Percentiles rank a stretch among this genome's conserved stretches.
phyloP scores from a whole-genome alignment of 83 land plant species.

The Diphasiastrum complanatum region DNA sequence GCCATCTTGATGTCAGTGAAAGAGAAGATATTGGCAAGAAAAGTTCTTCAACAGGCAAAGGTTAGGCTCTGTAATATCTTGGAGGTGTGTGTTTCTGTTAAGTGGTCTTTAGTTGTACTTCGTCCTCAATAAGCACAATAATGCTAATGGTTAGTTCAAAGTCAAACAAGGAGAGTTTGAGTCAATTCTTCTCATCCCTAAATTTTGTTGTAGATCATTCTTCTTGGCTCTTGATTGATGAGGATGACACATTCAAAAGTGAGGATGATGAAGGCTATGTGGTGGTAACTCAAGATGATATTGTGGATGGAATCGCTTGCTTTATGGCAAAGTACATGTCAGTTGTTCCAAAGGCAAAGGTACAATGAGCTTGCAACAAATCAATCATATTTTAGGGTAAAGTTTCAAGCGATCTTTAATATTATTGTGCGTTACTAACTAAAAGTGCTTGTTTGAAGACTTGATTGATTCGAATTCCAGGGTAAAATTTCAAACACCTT shows the following conservation, averaged over 20 bases:
- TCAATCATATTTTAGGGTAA: too few relatives aligned
- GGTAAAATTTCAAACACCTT: too few relatives aligned
- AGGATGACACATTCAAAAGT: conserved; percentile 46
- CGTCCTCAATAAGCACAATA: too few relatives aligned
- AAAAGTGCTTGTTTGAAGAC: too few relatives aligned
- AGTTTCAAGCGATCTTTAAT: too few relatives aligned
- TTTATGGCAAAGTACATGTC: conserved; percentile 73
- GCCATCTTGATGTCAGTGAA: background rate
- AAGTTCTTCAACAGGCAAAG: conserved; percentile 36
- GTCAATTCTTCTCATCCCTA: background rate
- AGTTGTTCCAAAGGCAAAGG: conserved; percentile 64
- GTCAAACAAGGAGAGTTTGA: background rate
- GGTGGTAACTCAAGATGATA: conserved; percentile 72
- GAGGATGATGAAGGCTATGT: conserved; percentile 60
- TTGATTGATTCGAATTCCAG: too few relatives aligned
- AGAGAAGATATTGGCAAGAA: conserved; percentile 29
- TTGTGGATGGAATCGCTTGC: conserved; percentile 82
- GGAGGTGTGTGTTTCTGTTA: too few relatives aligned
- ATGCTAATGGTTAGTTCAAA: background rate
- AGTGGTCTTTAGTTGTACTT: too few relatives aligned
- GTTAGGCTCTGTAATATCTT: conserved; percentile 22
- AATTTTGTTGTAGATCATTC: background rate
- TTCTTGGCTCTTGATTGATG: conserved; percentile 54
- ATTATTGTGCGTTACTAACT: too few relatives aligned
- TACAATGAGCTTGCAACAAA: too few relatives aligned